A percentile compares a stretch with the other conserved stretches of the same genome.
phyloP scores from a whole-genome alignment of 2,329 filamentous ascomycete genomes.

The Arthrobotrys pseudoclavata region DNA sequence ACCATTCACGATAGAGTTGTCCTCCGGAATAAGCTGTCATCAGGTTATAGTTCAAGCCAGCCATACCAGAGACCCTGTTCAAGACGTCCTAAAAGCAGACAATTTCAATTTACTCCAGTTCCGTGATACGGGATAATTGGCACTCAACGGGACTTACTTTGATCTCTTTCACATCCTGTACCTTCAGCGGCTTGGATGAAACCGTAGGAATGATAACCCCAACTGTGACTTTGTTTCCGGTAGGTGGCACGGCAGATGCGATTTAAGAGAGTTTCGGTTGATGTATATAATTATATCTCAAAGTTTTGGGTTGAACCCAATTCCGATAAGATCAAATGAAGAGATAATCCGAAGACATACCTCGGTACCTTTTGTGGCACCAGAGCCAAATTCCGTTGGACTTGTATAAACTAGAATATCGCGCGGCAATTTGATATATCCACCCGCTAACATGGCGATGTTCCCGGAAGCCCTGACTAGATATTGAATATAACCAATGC shows the following conservation, averaged over 20 bases:
- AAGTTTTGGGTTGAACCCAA: no score
- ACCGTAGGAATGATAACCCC: slow-evolving; percentile 43
- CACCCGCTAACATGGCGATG: no score
- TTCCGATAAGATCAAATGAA: no score
- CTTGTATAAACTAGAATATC: no score
- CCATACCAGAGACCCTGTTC: slow-evolving; percentile 31
- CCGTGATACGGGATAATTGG: background rate
- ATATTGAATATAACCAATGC: no score
- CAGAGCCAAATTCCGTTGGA: no score
- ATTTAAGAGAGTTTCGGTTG: background rate
- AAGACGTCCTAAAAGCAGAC: slow-evolving; percentile 36
- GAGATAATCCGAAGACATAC: no score
- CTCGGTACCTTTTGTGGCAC: no score
- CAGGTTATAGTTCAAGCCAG: slow-evolving; percentile 6
- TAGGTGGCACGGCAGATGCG: background rate
- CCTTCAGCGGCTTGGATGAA: slow-evolving; percentile 14
- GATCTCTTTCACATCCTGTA: slow-evolving; percentile 23
- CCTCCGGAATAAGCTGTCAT: slow-evolving; percentile 37
- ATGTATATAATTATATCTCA: no score
- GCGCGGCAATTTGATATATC: no score
- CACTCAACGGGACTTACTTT: background rate
- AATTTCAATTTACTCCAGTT: no score
- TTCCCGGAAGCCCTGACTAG: no score
- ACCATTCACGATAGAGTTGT: slow-evolving; percentile 10
- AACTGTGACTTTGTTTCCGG: slow-evolving; percentile 14